A percentile compares a stretch with the other conserved stretches of the same genome.
phyloP scores from a whole-genome alignment of 1,284 basidiomycete genomes.

The Agroathelia rolfsii region DNA sequence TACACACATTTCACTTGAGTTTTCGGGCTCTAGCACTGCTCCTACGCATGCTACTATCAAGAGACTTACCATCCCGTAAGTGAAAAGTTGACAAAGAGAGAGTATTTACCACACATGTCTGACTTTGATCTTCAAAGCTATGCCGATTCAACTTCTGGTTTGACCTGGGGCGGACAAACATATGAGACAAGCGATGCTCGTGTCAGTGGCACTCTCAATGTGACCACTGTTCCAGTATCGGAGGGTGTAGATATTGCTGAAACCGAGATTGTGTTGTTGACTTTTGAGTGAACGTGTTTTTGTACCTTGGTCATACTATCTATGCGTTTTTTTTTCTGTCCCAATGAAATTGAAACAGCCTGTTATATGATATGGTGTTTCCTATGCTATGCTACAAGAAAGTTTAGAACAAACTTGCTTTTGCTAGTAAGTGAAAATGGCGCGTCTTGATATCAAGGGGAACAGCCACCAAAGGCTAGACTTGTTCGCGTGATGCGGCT shows the following conservation, averaged over 20 bases:
- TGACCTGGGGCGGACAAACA: slow-evolving; percentile 57
- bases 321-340: no score
- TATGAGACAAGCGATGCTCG: slow-evolving; percentile 47
- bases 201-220: slow-evolving; percentile 28
- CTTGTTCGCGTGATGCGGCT: no score
- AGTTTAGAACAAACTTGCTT: no score
- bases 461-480: no score
- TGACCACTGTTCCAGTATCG: slow-evolving; percentile 26
- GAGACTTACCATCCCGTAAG: slow-evolving; percentile 35
- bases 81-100: slow-evolving; percentile 2
- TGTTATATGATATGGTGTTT: no score
- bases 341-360: no score
- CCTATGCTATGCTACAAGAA: no score
- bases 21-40: slow-evolving; percentile 16
- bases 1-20: slow-evolving; percentile 34
- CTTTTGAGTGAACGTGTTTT: slow-evolving; percentile 23
- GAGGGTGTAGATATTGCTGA: slow-evolving; percentile 41
- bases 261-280: slow-evolving; percentile 42
- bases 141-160: slow-evolving; percentile 42
- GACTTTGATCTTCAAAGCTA: slow-evolving; percentile 23
- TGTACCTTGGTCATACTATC: no score
- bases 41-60: slow-evolving; percentile 29
- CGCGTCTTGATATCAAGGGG: no score
- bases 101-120: slow-evolving; percentile 1
- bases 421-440: no score